A percentile compares a stretch with the other conserved stretches of the same genome.
phyloP scores from a whole-genome alignment of 371 early-diverging fungal species.

The Mortierella sp. region DNA sequence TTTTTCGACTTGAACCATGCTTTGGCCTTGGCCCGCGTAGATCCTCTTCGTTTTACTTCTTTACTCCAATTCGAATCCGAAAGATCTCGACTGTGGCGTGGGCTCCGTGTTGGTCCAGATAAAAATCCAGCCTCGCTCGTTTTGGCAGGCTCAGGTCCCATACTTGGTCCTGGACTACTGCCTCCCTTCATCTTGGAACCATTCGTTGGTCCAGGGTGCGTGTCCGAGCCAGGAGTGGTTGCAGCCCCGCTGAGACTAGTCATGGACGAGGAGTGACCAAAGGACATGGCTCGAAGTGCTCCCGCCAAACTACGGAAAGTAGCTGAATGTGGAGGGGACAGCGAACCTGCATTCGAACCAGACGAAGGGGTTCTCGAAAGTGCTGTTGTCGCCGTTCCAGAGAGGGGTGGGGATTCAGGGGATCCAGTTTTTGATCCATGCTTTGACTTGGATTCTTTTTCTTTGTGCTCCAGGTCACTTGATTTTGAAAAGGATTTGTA shows the following conservation, averaged over 20 bases:
- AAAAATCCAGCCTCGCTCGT: neutral
- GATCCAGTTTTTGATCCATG: conserved; percentile 4
- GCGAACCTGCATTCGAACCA: neutral
- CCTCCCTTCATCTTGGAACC: neutral
- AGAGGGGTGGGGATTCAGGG: neutral
- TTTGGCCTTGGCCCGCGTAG: conserved; percentile 43
- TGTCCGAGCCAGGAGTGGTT: neutral
- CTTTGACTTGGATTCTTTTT: neutral
- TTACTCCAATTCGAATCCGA: conserved; percentile 27
- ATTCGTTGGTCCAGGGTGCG: neutral
- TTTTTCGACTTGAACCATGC: conserved; percentile 45
- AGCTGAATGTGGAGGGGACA: conserved; percentile 29
- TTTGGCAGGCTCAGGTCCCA: neutral
- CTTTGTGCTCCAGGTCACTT: conserved; percentile 7
- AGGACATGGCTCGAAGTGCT: conserved; percentile 45
- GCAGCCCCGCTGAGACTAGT: neutral
- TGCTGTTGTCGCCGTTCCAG: neutral
- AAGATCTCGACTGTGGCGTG: conserved; percentile 25
- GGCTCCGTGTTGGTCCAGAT: conserved; percentile 1
- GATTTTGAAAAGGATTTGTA: conserved; percentile 1
- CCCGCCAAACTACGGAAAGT: conserved; percentile 37
- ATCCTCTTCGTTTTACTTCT: conserved; percentile 34
- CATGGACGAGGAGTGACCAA: conserved; percentile 13
- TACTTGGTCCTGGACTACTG: neutral
- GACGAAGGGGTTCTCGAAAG: conserved; percentile 14